Conservation (phyloP, 1,284 basidiomycete species). For the Calocybe gambosa region DNA sequence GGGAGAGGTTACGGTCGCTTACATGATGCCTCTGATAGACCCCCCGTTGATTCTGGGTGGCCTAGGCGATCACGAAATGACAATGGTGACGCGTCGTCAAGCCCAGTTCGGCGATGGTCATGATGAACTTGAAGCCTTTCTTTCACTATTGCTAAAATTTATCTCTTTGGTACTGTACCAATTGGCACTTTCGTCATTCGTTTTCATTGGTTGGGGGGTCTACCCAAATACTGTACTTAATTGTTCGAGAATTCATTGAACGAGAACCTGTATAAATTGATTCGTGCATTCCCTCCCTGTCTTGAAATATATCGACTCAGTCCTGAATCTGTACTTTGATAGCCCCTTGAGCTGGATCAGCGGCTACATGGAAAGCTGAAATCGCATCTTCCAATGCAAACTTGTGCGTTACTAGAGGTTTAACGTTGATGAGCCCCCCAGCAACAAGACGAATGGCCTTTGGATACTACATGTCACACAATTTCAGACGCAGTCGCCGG, state of each 20-base stretch:
- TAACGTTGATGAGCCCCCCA: conserved; percentile 68
- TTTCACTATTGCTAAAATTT: not conserved
- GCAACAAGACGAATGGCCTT: conserved; percentile 77
- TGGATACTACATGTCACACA: conserved; percentile 47
- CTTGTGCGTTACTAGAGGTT: conserved; percentile 79
- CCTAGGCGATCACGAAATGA: conserved; percentile 29
- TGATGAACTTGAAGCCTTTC: not conserved
- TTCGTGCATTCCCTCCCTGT: not conserved
- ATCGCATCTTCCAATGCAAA: conserved; percentile 75
- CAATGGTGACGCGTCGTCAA: conserved; percentile 18
- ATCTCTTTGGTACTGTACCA: conserved; percentile 4
- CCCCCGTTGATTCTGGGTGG: conserved; percentile 57
- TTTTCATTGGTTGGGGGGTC: conserved; percentile 3
- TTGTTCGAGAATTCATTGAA: not conserved
- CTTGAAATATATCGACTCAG: conserved; percentile 20
- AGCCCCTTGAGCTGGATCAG: conserved; percentile 59
- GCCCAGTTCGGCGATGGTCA: conserved; percentile 24
- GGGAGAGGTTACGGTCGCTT: conserved; percentile 31
- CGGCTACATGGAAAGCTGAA: conserved; percentile 73
- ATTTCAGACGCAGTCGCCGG: not conserved
- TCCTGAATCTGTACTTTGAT: conserved; percentile 62
- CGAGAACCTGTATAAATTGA: conserved; percentile 4
- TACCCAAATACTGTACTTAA: not conserved
- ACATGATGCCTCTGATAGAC: conserved; percentile 27
- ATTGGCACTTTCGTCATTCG: conserved; percentile 1